Evolutionary conservation across 148 eudicot genomes (phyloP).

Genomic region (Silene uniflora): DNA sequence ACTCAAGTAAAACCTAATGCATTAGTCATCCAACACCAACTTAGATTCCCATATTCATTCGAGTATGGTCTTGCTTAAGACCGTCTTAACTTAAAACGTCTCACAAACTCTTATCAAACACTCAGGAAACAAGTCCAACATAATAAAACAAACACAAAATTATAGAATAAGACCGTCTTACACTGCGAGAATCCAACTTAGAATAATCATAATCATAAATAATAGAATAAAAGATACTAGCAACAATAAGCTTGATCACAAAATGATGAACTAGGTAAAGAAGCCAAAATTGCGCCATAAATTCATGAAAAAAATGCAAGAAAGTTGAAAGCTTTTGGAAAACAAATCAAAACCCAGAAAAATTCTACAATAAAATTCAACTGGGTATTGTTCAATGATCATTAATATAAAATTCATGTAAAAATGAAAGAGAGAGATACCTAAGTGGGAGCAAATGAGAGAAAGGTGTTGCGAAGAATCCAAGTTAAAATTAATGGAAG

Average conservation of each 20-base stretch:
- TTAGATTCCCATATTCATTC: neutral
- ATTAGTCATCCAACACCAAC: neutral
- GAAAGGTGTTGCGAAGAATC: neutral
- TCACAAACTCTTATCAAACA: neutral
- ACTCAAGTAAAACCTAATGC: neutral
- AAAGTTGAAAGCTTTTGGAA: neutral
- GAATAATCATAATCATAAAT: too few species aligned
- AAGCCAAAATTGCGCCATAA: slow-evolving; percentile 10
- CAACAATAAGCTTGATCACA: neutral
- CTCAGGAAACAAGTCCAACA: neutral
- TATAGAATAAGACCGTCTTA: too few species aligned
- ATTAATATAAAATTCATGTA: neutral
- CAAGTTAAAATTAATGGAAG: neutral
- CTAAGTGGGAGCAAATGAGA: neutral
- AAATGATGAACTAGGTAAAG: slow-evolving; percentile 1
- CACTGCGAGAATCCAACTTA: too few species aligned
- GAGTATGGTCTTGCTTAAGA: too few species aligned
- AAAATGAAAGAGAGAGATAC: neutral
- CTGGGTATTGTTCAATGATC: slow-evolving; percentile 5
- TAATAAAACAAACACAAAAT: too few species aligned
- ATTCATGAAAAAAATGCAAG: neutral
- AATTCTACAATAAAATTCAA: slow-evolving; percentile 15
- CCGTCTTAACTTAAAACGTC: too few species aligned
- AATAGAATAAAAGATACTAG: neutral
- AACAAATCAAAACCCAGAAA: slow-evolving; percentile 20